phyloP scores from a whole-genome alignment of 1,284 basidiomycete species.

The Cryptococcus depauperatus region DNA sequence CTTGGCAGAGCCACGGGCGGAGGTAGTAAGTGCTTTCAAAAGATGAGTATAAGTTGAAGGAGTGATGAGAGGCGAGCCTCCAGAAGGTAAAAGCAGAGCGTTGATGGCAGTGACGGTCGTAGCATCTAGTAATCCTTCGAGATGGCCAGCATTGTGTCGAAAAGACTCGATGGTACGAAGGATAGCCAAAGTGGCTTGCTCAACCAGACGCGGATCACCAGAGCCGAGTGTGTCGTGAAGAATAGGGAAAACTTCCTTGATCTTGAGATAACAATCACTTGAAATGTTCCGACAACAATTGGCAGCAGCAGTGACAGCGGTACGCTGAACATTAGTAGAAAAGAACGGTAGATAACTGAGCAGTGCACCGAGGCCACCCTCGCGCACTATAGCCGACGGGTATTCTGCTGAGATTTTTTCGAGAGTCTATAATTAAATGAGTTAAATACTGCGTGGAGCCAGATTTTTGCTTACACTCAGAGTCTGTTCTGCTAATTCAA shows the following conservation, averaged over 20 bases:
- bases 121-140: slow-evolving; percentile 73
- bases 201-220: slow-evolving; percentile 85
- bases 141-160: slow-evolving; percentile 69
- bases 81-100: slow-evolving; percentile 72
- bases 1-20: slow-evolving; percentile 74
- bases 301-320: slow-evolving; percentile 87
- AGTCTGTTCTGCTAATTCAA: slow-evolving; percentile 92
- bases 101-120: slow-evolving; percentile 79
- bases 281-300: slow-evolving; percentile 90
- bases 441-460: slow-evolving; percentile 5
- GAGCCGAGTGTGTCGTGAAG: slow-evolving; percentile 83
- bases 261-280: slow-evolving; percentile 75
- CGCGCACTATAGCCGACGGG: slow-evolving; percentile 84
- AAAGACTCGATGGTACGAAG: slow-evolving; percentile 88
- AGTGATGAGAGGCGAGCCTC: slow-evolving; percentile 73
- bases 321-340: slow-evolving; percentile 89
- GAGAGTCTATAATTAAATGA: slow-evolving; percentile 61
- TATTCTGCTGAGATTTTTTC: slow-evolving; percentile 96
- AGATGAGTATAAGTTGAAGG: slow-evolving; percentile 78
- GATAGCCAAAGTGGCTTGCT: slow-evolving; percentile 85
- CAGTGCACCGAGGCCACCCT: slow-evolving; percentile 81
- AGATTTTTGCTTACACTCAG: slow-evolving; percentile 64
- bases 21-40: slow-evolving; percentile 75
- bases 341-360: slow-evolving; percentile 94
- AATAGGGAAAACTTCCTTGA: slow-evolving; percentile 81